Base-by-base conservation (phyloP, 805 yeast genomes). In the Candida orba region DNA sequence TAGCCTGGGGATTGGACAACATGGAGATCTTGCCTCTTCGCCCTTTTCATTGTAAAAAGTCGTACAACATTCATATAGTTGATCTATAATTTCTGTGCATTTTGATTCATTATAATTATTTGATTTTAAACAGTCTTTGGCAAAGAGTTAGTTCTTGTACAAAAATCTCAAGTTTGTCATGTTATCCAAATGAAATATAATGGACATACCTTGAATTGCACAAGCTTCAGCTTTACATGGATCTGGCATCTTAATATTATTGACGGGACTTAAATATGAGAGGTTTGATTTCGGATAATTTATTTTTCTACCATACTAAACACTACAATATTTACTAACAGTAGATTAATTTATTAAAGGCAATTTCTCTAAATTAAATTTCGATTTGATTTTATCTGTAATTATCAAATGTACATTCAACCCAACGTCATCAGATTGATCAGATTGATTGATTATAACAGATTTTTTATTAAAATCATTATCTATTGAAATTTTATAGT, bases 161-260 rank as follows among this genome's bases (percentile, higher is more conserved):
- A 13, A 30, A 29, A 29, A 32, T 17, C 1, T n/a, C n/a, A n/a
- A n/a, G n/a, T n/a, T n/a, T n/a, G n/a, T n/a, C n/a, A n/a, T n/a
- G n/a, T n/a, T n/a, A n/a, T n/a, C n/a, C 13, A 34, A 12, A 10
- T 10, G 20, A 14, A 14, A 18, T 7, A 4, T 20, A 8, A 29
- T 8, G 10, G 31, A 22, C 33, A 23, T 59, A 76, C 81, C 69
- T 61, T 86, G 95, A 34, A 87, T 87, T 3, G 79, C 80, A 65
- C 95, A 87, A 3, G 95, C 95, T 50, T 81, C 73, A 6, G 84
- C 72, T 57, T 84, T 84, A 63, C 95, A 87, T 2, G 84, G 76
- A 37, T 62, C 63, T 22, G 56, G 8, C 39, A 34, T 30, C 15
- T 34, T 25, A 13, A 12, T 9, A 5, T 18, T 17, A 15, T 12